Evolutionary conservation across 495 filamentous ascomycete genomes (phyloP), one percentile per base, ranked within the genome.

Genomic region (Niebla homalea): DNA sequence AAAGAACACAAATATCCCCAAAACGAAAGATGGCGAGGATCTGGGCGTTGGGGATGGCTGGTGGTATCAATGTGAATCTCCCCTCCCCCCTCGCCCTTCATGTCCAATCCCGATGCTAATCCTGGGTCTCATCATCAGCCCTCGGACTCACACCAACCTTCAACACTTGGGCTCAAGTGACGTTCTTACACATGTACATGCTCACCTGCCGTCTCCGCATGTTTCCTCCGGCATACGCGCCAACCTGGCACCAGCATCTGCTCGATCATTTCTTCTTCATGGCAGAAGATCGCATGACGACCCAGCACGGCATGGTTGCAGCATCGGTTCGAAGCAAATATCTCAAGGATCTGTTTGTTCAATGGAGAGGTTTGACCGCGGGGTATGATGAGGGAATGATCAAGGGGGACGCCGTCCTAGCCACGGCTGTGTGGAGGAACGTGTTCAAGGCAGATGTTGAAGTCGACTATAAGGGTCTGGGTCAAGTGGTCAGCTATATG

Each of bases 151-250:
- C 69, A 20, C 84, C 87, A 2, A 98, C 87, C 0, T 98, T 98
- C 68, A 85, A 77, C 51, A 89, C 85, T 43, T 98, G 92, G 93
- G 83, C 93, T 6, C 92, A 96, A 62, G 79, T 97, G 37, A 89
- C 89, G 18, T 88, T 97, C 70, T 75, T 97, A 14, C 89, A 98
- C 70, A 84, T 97, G 80, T 96, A 94, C 70, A 75, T 94, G 45
- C 65, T 96, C 37, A 83, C 83, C n/a, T 83, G 84, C n/a, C 83
- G 90, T 38, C 69, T 96, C 42, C 85, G 92, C 43, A 74, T 73
- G 52, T 75, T 92, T 51, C 83, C 84, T 19, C 63, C 71, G 3
- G 66, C 65, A n/a, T 72, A 80, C 19, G 74, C 71, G 23, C 69
- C 69, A 45, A 69, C 72, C 11, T 88, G 83, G 71, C 79, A 83